Base-by-base conservation (phyloP, 1,284 basidiomycete species). In the Irpex sp. region DNA sequence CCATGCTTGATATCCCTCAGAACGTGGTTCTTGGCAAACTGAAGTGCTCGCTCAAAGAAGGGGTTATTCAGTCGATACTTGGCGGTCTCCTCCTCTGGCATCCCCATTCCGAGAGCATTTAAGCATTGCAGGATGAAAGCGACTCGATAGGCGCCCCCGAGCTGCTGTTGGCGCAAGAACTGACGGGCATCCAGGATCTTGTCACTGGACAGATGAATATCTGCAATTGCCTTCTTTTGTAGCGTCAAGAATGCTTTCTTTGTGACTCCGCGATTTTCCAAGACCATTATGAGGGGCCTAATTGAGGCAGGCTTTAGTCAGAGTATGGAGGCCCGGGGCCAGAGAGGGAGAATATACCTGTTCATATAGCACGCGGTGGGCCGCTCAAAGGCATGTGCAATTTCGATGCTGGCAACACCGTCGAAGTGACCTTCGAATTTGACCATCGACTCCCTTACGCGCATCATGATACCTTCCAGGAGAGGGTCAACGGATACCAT, bases 1-100 rank as follows among this genome's bases (percentile, higher is more conserved):
- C 79, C 78, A 67, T 91, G 85, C 70, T 93, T 93, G 70, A 93
- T 85, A 57, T 84, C 85, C 11, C 89, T 79, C 17, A 93, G 75
- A 11, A 89, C 82, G 65, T 85, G 81, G 60, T 82, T 83, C 70
- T 85, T 82, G 1, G 85, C 81, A 36, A 86, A 85, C 58, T 77
- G 69, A 44, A 81, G 70, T 13, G 89, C 72, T 59, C 83, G 80
- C 8, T 79, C 76, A 0, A 91, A 70, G 73, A 92, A 93, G 13
- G 82, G 79, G 34, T 80, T 85, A 48, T 86, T 81, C 31, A 88
- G 73, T 38, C 58, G 66, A 19, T 74, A 72, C 1, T 71, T 68
- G 7, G 74, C 71, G 19, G 72, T 65, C 21, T 72, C 66, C 57
- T 75, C 78, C 31, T 61, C 34, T 37, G 78, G 73, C 62, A 88